Base-by-base conservation (phyloP, 129 eudicot genomes). In the Heracleum sosnowskyi region DNA sequence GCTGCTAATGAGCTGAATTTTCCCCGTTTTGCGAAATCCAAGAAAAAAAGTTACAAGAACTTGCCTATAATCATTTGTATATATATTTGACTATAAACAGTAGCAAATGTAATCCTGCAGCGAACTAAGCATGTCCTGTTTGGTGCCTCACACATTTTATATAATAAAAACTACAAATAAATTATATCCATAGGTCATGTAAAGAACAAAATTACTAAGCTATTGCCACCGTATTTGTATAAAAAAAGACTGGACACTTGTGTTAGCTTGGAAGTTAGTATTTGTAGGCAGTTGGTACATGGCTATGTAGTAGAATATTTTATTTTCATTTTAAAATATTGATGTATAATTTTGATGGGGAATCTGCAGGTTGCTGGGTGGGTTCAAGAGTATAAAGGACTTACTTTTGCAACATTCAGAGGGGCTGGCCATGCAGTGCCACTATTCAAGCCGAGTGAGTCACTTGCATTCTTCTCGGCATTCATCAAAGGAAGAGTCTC, bases 361-460 rank as follows among this genome's bases (percentile, higher is more conserved):
- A 53, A 39, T 60, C 37, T 39, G 47, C 79, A 91, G 98, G 98
- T 93, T 80, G 88, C 89, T 78, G 97, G 98, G 49, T 93, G 98
- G 98, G 53, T 91, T 66, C 97, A 93, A 91, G 97, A 93, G 78
- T 93, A 89, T 18, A 77, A 91, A 36, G 98, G 98, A 60, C 90
- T 93, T 18, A 91, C 97, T 16, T 93, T 91, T 75, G 98, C 97
- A 33, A 93, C 98, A 79, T 91, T 93, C 79, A 89, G 97, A 86
- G 98, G 98, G 79, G 98, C 98, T 11, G 98, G 97, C 22, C 97
- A 93, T 44, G 98, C 93, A 18, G 98, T 93, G 83, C 98, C 96
- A 13, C 80, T 86, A 42, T 93, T 93, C 76, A 91, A 91, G 78
- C 97, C 93, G 0, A 85, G 93, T 47, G 95, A 88, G 78, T 88